Evolutionary conservation across 2,329 filamentous ascomycete genomes (phyloP).

Genomic region (Cladophialophora exuberans): DNA sequence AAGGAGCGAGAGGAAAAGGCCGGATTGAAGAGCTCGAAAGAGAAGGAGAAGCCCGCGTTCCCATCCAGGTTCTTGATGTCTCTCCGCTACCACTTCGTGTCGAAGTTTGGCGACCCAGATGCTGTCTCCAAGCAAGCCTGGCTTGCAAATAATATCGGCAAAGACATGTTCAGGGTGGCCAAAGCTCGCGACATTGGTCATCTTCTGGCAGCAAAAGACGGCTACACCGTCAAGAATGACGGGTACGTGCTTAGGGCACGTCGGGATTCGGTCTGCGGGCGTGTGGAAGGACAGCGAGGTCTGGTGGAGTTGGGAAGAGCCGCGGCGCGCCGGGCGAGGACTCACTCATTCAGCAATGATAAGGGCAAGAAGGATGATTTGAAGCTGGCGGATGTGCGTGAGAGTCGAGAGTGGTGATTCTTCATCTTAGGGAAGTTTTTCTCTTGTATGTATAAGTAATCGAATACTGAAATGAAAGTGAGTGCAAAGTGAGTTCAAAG

Average conservation of each 20-base stretch:
- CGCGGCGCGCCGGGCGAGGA: slow-evolving; percentile 2
- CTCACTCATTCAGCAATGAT: slow-evolving; percentile 23
- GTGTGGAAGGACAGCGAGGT: slow-evolving; percentile 19
- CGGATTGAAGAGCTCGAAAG: too few species aligned
- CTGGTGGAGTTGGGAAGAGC: slow-evolving; percentile 11
- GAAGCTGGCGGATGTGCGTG: slow-evolving; percentile 23
- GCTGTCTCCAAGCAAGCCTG: slow-evolving; percentile 22
- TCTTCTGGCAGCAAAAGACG: slow-evolving; percentile 25
- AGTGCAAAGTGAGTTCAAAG: too few species aligned
- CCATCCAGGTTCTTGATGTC: too few species aligned
- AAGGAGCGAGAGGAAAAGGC: too few species aligned
- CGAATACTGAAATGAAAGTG: too few species aligned
- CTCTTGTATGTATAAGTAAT: too few species aligned
- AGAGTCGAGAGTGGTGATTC: slow-evolving; percentile 15
- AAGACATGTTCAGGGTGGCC: background rate
- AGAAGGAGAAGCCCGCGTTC: too few species aligned
- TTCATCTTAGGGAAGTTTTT: too few species aligned
- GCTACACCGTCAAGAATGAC: slow-evolving; percentile 12
- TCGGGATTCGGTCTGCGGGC: slow-evolving; percentile 19
- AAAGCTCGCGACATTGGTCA: slow-evolving; percentile 22
- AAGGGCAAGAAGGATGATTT: slow-evolving; percentile 14
- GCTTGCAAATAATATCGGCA: slow-evolving; percentile 8
- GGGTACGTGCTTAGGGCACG: slow-evolving; percentile 18
- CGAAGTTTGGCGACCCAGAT: slow-evolving; percentile 11
- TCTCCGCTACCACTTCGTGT: background rate